Evolutionary conservation across 768 basidiomycete species (phyloP).

Genomic region (Megacollybia marginata): DNA sequence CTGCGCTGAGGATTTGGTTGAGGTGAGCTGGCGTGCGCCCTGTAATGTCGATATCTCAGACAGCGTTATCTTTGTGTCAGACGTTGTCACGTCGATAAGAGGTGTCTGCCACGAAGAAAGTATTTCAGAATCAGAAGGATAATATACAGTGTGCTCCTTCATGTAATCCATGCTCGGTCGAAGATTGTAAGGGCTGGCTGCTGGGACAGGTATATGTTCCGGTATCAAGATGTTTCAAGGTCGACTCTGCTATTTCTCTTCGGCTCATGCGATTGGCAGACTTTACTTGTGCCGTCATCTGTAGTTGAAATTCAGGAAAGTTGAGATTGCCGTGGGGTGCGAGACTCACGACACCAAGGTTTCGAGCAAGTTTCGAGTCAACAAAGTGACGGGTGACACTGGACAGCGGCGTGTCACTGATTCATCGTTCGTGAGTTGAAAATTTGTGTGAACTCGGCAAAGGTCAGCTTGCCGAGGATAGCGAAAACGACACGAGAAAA

Average conservation of each 20-base stretch:
- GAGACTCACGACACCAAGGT: too few relatives aligned
- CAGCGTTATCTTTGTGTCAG: conserved; percentile 30
- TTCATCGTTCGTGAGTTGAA: background rate
- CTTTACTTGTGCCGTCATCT: too few relatives aligned
- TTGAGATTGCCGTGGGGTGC: too few relatives aligned
- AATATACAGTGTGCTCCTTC: conserved; percentile 42
- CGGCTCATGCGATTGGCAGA: background rate
- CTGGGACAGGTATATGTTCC: background rate
- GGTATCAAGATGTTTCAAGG: background rate
- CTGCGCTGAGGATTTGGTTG: background rate
- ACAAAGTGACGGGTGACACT: too few relatives aligned
- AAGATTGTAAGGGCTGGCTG: background rate
- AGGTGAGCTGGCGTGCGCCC: conserved; percentile 36
- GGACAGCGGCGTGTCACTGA: too few relatives aligned
- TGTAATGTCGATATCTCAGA: conserved; percentile 59
- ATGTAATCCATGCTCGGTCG: background rate
- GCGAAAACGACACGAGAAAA: conserved; percentile 67
- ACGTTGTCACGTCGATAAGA: background rate
- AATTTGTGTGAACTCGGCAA: conserved; percentile 11
- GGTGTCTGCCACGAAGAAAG: background rate
- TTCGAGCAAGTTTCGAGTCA: too few relatives aligned
- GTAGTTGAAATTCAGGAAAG: too few relatives aligned
- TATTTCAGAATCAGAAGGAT: conserved; percentile 33
- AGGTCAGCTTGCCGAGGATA: conserved; percentile 47
- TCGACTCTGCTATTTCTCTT: background rate